A percentile compares a stretch with the other conserved stretches of the same genome.
phyloP scores from a whole-genome alignment of 306 rosid genomes.

The Prunus mira region DNA sequence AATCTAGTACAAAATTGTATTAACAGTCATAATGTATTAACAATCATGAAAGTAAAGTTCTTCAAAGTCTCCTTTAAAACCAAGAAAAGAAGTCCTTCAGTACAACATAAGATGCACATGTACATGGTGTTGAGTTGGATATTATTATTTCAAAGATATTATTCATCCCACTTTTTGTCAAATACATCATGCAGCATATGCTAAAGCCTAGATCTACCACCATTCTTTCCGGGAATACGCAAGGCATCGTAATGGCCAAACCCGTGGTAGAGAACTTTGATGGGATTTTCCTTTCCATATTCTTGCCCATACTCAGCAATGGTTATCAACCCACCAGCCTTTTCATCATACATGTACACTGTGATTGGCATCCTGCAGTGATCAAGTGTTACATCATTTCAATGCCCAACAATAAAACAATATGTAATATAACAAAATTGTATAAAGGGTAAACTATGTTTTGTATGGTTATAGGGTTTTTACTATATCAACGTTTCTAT shows the following conservation, averaged over 20 bases:
- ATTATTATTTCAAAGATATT: not conserved
- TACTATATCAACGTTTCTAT: not conserved
- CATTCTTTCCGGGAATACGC: conserved; percentile 52
- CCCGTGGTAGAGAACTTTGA: conserved; percentile 82
- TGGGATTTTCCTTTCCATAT: conserved; percentile 71
- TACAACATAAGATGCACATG: not conserved
- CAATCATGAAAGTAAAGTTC: no score
- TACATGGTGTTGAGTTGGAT: not conserved
- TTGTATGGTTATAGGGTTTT: not conserved
- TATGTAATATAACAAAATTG: not conserved
- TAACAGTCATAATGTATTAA: no score
- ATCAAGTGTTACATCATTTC: conserved; percentile 5
- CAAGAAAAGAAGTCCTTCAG: not conserved
- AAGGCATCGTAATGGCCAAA: conserved; percentile 93
- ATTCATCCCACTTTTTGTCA: not conserved
- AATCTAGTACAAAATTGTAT: no score
- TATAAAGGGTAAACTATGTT: not conserved
- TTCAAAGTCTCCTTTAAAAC: not conserved
- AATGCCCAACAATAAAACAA: conserved; percentile 4
- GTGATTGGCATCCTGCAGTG: conserved; percentile 86
- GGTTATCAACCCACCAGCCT: conserved; percentile 78
- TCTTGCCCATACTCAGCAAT: conserved; percentile 96
- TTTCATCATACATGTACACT: conserved; percentile 84
- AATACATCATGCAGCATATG: not conserved
- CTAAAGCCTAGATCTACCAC: conserved; percentile 48